Conservation (phyloP, 495 filamentous ascomycete species). For the Daldinia decipiens region DNA sequence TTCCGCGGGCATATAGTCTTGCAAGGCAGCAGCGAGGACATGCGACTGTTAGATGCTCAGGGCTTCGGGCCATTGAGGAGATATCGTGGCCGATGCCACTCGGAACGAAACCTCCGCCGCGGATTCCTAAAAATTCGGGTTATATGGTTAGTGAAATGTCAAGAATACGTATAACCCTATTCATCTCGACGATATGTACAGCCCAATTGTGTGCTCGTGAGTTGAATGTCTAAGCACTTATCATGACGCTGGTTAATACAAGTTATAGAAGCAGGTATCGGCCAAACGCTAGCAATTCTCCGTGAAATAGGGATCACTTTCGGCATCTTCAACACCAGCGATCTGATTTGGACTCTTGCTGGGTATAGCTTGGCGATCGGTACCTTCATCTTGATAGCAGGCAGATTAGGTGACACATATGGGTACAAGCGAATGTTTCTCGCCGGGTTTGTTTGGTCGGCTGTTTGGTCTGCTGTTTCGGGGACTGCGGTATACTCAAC, state of each 20-base stretch:
- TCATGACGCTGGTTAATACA: conserved; percentile 60
- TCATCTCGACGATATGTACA: conserved; percentile 44
- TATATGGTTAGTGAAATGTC: conserved; percentile 21
- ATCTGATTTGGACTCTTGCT: conserved; percentile 60
- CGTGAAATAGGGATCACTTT: conserved; percentile 45
- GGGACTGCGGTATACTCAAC: conserved; percentile 57
- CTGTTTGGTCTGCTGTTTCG: conserved; percentile 67
- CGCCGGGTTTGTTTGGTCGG: conserved; percentile 69
- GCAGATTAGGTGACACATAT: conserved; percentile 71
- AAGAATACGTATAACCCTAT: conserved; percentile 19
- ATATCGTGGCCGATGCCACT: conserved; percentile 39
- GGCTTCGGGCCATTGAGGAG: conserved; percentile 26
- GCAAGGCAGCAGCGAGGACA: conserved; percentile 25
- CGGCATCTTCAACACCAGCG: conserved; percentile 51
- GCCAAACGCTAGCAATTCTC: conserved; percentile 44
- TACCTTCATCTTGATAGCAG: conserved; percentile 67
- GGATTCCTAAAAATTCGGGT: background rate
- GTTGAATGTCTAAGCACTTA: conserved; percentile 5
- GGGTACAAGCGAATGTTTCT: conserved; percentile 72
- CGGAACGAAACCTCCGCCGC: conserved; percentile 13
- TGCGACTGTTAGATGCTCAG: conserved; percentile 22
- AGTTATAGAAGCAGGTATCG: conserved; percentile 59
- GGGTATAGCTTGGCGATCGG: conserved; percentile 68
- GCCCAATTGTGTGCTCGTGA: conserved; percentile 47
- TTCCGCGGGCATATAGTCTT: conserved; percentile 25